Base-by-base conservation (phyloP, 2,329 filamentous ascomycete genomes). In the Lachnum nothofagi region DNA sequence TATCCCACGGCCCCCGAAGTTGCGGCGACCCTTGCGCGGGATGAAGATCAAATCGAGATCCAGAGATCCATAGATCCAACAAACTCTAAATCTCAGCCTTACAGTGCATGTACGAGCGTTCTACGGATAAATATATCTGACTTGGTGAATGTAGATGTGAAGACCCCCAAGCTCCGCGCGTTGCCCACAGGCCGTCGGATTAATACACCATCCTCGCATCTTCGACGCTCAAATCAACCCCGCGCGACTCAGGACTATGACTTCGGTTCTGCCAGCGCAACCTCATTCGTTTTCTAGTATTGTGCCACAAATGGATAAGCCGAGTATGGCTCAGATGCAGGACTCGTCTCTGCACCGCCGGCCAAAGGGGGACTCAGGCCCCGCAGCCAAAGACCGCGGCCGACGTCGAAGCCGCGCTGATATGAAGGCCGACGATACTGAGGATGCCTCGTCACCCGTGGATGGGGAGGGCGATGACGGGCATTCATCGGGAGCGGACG, bases 401-500 rank as follows among this genome's bases (percentile, higher is more conserved):
- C 57, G 64, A 48, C 61, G 55, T 6, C 56, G 60, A 49, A 65
- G 58, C 54, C 57, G 61, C n/a, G 55, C 54, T 7, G 54, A 60
- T 16, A 55, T 39, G 20, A 55, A 48, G 40, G 53, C 46, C 12
- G 59, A 62, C 35, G 60, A 62, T 31, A 58, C 53, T 7, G 53
- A 46, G 25, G 59, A 41, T 16, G 58, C 60, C 17, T 52, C 48
- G 3, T 63, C 63, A 4, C 55, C 58, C 16, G 54, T 50, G 16
- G 62, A 60, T 23, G 57, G 37, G 19, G 37, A 39, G 10, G 37
- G 45, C 19, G 55, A 44, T 12, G 62, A 63, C 5, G 61, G 52
- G 10, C 61, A 61, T 27, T 63, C 63, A 22, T 64, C 64, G 46
- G 63, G 58, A 2, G 58, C 57, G n/a, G 63, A 66, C 46, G 62